A percentile compares a stretch with the other conserved stretches of the same genome.
phyloP scores from a whole-genome alignment of 371 early-diverging fungal genomes.

The Conidiobolus coronatus region DNA sequence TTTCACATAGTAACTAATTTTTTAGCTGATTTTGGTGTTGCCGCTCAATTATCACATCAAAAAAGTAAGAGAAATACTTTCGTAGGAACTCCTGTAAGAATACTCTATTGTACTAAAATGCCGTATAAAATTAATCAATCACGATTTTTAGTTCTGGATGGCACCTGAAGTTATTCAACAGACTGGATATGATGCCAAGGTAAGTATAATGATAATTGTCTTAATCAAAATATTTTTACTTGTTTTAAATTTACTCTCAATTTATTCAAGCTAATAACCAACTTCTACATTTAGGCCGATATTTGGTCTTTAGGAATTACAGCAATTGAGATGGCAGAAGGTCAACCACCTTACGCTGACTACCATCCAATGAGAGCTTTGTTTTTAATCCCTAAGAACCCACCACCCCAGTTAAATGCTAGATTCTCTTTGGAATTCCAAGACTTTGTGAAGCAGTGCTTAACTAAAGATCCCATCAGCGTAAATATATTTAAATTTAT shows the following conservation, averaged over 20 bases:
- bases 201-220: slow-evolving; percentile 7
- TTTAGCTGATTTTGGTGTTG: slow-evolving; percentile 89
- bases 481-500: slow-evolving; percentile 13
- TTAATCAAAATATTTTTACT: too few species aligned
- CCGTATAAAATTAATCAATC: too few species aligned
- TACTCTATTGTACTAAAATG: too few species aligned
- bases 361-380: slow-evolving; percentile 83
- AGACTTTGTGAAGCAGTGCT: slow-evolving; percentile 73
- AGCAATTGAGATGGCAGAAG: slow-evolving; percentile 87
- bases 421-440: slow-evolving; percentile 69
- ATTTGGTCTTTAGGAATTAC: slow-evolving; percentile 98
- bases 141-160: slow-evolving; percentile 95
- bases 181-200: slow-evolving; percentile 83
- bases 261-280: too few species aligned
- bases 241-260: background rate
- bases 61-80: slow-evolving; percentile 86
- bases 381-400: slow-evolving; percentile 79
- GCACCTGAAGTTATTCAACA: slow-evolving; percentile 96
- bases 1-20: background rate
- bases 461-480: slow-evolving; percentile 60
- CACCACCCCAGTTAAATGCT: slow-evolving; percentile 63
- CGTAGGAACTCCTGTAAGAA: slow-evolving; percentile 81
- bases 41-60: slow-evolving; percentile 48
- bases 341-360: slow-evolving; percentile 82
- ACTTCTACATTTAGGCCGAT: slow-evolving; percentile 39